Conservation (phyloP, 164 flowering plant genomes). For the Macadamia tetraphylla region DNA sequence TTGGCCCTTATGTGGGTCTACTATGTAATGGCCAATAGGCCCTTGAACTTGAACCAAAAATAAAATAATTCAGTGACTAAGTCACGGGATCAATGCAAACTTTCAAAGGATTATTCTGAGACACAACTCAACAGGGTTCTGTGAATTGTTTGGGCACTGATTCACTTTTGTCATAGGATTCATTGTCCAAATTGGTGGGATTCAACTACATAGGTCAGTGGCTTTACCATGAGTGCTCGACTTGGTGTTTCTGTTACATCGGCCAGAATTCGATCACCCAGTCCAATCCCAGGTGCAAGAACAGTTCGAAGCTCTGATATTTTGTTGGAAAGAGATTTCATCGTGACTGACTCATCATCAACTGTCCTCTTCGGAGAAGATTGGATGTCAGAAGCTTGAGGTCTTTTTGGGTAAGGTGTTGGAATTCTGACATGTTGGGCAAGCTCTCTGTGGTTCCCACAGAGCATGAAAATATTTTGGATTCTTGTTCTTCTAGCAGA, state of each 20-base stretch:
- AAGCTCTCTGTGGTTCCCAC: conserved; percentile 88
- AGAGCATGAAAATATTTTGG: conserved; percentile 85
- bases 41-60: too few species aligned
- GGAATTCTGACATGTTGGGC: conserved; percentile 39
- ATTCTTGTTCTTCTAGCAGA: conserved; percentile 60
- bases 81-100: too few species aligned
- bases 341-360: conserved; percentile 14
- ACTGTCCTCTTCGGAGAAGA: conserved; percentile 10
- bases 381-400: conserved; percentile 21
- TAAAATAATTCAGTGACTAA: too few species aligned
- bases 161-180: too few species aligned
- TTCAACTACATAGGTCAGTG: too few species aligned
- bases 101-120: too few species aligned
- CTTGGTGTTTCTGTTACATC: conserved; percentile 7
- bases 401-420: conserved; percentile 21
- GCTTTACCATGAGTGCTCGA: conserved; percentile 4
- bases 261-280: conserved; percentile 2
- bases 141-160: too few species aligned
- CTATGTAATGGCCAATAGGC: too few species aligned
- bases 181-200: too few species aligned
- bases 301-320: conserved; percentile 7
- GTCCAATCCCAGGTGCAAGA: conserved; percentile 8
- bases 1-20: too few species aligned
- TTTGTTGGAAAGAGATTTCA: conserved; percentile 20
- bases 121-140: too few species aligned